Evolutionary conservation across 805 yeast genomes (phyloP).

Genomic region (Wickerhamomyces hampshirensis): DNA sequence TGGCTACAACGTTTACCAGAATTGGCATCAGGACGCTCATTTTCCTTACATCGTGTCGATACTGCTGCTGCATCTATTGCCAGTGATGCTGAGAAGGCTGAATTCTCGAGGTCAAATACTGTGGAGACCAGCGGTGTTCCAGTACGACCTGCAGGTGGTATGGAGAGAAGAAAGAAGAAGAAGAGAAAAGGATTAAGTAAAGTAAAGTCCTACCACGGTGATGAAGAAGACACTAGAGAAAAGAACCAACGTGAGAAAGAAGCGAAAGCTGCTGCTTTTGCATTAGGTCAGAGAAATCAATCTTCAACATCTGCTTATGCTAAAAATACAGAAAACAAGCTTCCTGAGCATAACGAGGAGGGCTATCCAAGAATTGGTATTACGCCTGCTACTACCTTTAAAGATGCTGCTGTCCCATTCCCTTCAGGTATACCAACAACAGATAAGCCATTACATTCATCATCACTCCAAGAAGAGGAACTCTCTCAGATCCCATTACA

Average conservation of each 20-base stretch:
- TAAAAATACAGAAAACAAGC: constrained; percentile 12
- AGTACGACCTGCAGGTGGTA: constrained; percentile 72
- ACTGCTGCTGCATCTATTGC: constrained; percentile 41
- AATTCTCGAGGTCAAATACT: constrained; percentile 31
- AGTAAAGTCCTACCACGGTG: constrained; percentile 29
- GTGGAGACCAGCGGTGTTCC: constrained; percentile 62
- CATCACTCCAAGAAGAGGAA: constrained; percentile 3
- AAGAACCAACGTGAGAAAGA: constrained; percentile 36
- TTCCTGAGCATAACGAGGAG: constrained; percentile 16
- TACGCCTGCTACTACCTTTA: constrained; percentile 21
- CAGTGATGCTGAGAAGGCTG: constrained; percentile 16
- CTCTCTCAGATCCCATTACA: too few species aligned
- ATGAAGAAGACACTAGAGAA: constrained; percentile 28
- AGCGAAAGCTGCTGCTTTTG: constrained; percentile 40
- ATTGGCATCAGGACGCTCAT: constrained; percentile 60
- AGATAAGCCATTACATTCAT: background rate
- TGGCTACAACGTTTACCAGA: constrained; percentile 88
- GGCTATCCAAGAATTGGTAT: constrained; percentile 16
- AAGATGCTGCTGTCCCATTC: constrained; percentile 10
- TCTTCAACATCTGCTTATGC: constrained; percentile 1
- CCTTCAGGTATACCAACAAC: constrained; percentile 2
- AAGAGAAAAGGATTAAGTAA: constrained; percentile 29
- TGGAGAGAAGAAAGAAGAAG: constrained; percentile 42
- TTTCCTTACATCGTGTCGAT: constrained; percentile 80
- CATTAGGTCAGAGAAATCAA: constrained; percentile 26